Evolutionary conservation across 1,284 basidiomycete species (phyloP), one percentile per base, ranked within the genome.

Genomic region (Boletus hoseneyae): DNA sequence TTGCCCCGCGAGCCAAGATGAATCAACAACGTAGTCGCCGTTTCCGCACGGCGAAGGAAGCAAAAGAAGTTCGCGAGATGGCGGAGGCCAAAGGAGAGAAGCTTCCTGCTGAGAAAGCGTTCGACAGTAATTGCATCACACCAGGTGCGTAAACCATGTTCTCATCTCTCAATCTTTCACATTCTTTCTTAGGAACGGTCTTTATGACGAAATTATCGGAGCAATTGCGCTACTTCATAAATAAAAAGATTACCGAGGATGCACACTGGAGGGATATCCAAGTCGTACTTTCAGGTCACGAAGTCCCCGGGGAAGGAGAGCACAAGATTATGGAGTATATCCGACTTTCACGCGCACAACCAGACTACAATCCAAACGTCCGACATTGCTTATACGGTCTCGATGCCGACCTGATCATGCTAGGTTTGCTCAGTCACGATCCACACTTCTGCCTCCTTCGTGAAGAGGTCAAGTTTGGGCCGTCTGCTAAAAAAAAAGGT

Each of bases 241-340:
- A 93, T 70, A 97, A 97, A 80, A 95, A 97, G 75, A 95, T 97
- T 27, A 83, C 87, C 0, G 95, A 97, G 66, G 94, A 97, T 66
- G 83, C 94, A 11, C 87, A 93, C 65, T 99, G 97, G 97, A 77
- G 90, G 54, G 80, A 87, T 51, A 85, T 99, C 40, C 79, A 93
- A 62, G 94, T 99, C 42, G 91, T 99, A 44, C 76, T 99, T 39
- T 97, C 93, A 34, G 97, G 96, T n/a, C 95, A 99, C 68, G 95
- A 99, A 61, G 93, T 97, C 4, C 96, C 96, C 0, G 97, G 97
- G 57, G 97, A 99, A 70, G 97, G 97, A 56, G 97, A 99, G 69
- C 97, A 99, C 80, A 99, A 99, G 78, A 96, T 99, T 62, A 98
- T 99, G 90, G 97, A 99, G 69, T 99, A 96, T 70, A 98, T 99